Base-by-base conservation (phyloP, 257 asterid species). In the Rehmannia glutinosa region DNA sequence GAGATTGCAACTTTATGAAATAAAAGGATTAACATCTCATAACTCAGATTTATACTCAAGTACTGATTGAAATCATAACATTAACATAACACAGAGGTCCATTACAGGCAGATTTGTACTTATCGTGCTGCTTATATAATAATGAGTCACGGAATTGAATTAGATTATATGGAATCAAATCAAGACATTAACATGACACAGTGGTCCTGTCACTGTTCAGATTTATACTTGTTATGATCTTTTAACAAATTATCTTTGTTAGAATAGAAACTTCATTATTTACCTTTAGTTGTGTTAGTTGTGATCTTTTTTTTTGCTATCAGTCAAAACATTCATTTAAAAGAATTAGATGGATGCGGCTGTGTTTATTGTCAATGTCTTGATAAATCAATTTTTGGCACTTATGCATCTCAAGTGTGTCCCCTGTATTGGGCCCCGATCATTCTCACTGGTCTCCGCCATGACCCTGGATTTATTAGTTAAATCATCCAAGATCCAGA, bases 181-280 rank as follows among this genome's bases (percentile, higher is more conserved):
- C n/a, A n/a, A n/a, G n/a, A 64, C 38, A 41, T 66, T 43, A 58
- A 51, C 64, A 27, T 68, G 23, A 28, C 59, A n/a, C 45, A n/a
- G n/a, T n/a, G n/a, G n/a, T n/a, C n/a, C n/a, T n/a, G n/a, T n/a
- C 32, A 38, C 69, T 52, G 20, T 15, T 59, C 60, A 30, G 33
- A n/a, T 36, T 49, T 59, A 20, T 52, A 8, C 5, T 27, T 6
- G 7, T 42, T 74, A n/a, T 45, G n/a, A 64, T 33, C 5, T 32
- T 32, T 65, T 30, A 56, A 20, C n/a, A 3, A 39, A 35, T 21
- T 35, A 46, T 8, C 30, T 19, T 72, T 8, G 12, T 21, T 71
- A 1, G 43, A 56, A 33, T 49, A 39, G n/a, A n/a, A 21, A 17
- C 16, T 8, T 23, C 23, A 45, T 25, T 46, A 45, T 47, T 60